A percentile compares a stretch with the other conserved stretches of the same genome.
Evolutionary conservation across 768 basidiomycete genomes (phyloP).

Genomic region (Suillus tomentosus): DNA sequence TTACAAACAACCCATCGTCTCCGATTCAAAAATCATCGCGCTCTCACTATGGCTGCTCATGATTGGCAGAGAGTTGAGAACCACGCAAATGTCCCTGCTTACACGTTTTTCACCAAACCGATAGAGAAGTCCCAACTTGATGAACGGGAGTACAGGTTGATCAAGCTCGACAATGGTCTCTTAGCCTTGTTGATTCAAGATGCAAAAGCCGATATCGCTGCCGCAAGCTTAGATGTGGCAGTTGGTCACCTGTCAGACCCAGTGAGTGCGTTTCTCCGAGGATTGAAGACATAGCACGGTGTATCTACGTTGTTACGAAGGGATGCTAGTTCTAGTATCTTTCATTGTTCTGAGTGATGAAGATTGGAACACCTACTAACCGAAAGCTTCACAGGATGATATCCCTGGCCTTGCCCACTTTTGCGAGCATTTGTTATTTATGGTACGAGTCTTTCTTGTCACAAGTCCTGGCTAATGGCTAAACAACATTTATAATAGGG

Average conservation of each 20-base stretch:
- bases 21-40: conserved; percentile 12
- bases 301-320: background rate
- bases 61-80: conserved; percentile 26
- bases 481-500: conserved; percentile 47
- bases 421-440: conserved; percentile 95
- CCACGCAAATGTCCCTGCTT: conserved; percentile 39
- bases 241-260: conserved; percentile 95
- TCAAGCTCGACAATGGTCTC: conserved; percentile 88
- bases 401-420: conserved; percentile 94
- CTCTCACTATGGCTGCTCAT: conserved; percentile 25
- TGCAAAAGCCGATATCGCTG: conserved; percentile 86
- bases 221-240: conserved; percentile 91
- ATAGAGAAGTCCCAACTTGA: conserved; percentile 78
- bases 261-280: conserved; percentile 45
- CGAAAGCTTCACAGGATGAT: conserved; percentile 54
- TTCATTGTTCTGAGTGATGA: background rate
- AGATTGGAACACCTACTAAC: background rate
- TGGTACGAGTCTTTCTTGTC: conserved; percentile 54
- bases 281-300: background rate
- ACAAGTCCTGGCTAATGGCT: conserved; percentile 6
- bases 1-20: background rate
- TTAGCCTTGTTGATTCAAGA: conserved; percentile 86
- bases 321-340: background rate
- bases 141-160: conserved; percentile 77
- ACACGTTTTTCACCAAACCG: conserved; percentile 55